Evolutionary conservation across 768 basidiomycete genomes (phyloP).

Genomic region (Scleroderma bovista): DNA sequence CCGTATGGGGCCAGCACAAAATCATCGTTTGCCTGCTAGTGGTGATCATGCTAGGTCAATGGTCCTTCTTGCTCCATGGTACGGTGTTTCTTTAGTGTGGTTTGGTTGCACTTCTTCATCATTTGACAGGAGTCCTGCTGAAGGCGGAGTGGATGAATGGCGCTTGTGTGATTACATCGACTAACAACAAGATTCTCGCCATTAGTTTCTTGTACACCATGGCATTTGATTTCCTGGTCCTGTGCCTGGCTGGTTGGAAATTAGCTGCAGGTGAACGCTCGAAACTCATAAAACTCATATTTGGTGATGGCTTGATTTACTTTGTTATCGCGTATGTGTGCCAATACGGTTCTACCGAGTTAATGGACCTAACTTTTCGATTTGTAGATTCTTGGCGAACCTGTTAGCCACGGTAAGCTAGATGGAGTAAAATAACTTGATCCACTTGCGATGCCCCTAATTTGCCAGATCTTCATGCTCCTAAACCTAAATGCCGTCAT

Average conservation of each 20-base stretch:
- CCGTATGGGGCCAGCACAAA: slow-evolving; percentile 60
- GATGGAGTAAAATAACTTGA: not conserved
- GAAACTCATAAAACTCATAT: slow-evolving; percentile 58
- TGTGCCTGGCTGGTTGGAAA: slow-evolving; percentile 58
- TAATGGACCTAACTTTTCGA: slow-evolving; percentile 5
- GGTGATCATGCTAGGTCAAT: slow-evolving; percentile 58
- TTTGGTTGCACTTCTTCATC: slow-evolving; percentile 1
- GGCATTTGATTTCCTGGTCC: slow-evolving; percentile 61
- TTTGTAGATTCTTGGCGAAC: slow-evolving; percentile 57
- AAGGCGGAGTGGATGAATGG: slow-evolving; percentile 49
- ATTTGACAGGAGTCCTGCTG: slow-evolving; percentile 45
- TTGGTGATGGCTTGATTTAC: slow-evolving; percentile 68
- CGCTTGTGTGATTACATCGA: slow-evolving; percentile 55
- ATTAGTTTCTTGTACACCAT: slow-evolving; percentile 70
- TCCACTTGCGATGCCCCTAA: not conserved
- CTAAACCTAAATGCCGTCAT: slow-evolving; percentile 66
- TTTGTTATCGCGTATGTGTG: slow-evolving; percentile 60
- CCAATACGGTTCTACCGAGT: slow-evolving; percentile 5
- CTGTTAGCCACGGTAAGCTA: slow-evolving; percentile 43
- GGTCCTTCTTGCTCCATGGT: slow-evolving; percentile 70
- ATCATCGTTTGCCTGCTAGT: slow-evolving; percentile 49
- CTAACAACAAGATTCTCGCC: slow-evolving; percentile 55
- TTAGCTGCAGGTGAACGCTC: slow-evolving; percentile 46
- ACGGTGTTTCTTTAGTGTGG: slow-evolving; percentile 3
- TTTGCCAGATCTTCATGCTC: slow-evolving; percentile 50